Conservation (phyloP, 116 monocot genomes). For the Zostera marina region DNA sequence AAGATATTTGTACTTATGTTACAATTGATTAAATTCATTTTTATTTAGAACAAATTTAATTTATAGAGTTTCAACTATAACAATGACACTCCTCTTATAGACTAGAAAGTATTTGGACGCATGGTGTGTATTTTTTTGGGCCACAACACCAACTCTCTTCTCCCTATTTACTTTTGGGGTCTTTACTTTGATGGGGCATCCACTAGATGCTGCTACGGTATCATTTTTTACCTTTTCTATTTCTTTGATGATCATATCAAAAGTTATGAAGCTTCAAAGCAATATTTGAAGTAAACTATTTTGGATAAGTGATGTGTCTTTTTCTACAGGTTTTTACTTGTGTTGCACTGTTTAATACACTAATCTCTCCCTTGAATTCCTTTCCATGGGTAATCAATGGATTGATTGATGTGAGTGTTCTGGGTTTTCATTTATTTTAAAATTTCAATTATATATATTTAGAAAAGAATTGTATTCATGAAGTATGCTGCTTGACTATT, state of each 20-base stretch:
- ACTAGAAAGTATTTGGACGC: conserved; percentile 97
- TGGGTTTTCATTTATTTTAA: neutral
- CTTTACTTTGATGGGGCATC: conserved; percentile 69
- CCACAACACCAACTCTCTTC: conserved; percentile 90
- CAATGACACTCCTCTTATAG: conserved; percentile 19
- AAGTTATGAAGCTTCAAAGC: neutral
- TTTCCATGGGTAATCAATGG: conserved; percentile 99
- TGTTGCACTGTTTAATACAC: conserved; percentile 85
- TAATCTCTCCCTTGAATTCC: conserved; percentile 93
- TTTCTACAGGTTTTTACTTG: conserved; percentile 86
- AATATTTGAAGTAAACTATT: too few relatives aligned
- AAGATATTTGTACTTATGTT: conserved; percentile 6
- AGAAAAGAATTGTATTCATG: neutral
- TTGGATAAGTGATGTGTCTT: neutral
- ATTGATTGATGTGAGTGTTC: conserved; percentile 80
- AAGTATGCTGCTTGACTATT: neutral
- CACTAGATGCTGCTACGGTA: conserved; percentile 89
- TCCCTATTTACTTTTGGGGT: conserved; percentile 84
- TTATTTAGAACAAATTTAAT: neutral
- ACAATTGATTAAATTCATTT: neutral
- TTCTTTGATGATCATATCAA: neutral
- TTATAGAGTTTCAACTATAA: conserved; percentile 3
- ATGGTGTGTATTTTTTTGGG: conserved; percentile 99
- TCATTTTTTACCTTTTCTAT: neutral
- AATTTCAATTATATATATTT: neutral